A percentile compares a stretch with the other conserved stretches of the same genome.
phyloP scores from a whole-genome alignment of 257 asterid genomes.

The Schizonepeta tenuifolia region DNA sequence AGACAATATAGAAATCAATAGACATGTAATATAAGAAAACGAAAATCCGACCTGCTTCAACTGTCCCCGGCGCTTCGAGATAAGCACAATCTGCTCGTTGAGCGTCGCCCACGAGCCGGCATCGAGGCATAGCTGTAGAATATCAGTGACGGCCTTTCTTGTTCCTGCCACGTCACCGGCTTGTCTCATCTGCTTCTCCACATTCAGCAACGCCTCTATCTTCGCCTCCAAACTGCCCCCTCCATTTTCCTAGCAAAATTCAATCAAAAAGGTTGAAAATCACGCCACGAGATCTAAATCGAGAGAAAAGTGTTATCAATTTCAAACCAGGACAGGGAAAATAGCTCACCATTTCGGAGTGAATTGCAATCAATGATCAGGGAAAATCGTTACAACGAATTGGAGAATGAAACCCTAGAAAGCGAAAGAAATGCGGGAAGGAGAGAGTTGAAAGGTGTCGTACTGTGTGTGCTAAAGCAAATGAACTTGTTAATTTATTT shows the following conservation, averaged over 20 bases:
- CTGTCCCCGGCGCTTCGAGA: conserved; percentile 97
- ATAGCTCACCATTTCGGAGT: conserved; percentile 43
- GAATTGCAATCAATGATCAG: conserved; percentile 18
- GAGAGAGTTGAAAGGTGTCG: conserved; percentile 27
- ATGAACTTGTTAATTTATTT: not conserved
- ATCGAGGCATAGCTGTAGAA: conserved; percentile 87
- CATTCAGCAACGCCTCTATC: conserved; percentile 76
- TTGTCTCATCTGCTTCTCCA: conserved; percentile 96
- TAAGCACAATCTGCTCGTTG: conserved; percentile 82
- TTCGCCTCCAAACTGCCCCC: conserved; percentile 68
- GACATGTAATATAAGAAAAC: not conserved
- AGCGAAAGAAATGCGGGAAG: conserved; percentile 21
- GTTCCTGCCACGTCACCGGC: conserved; percentile 86
- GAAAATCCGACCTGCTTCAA: conserved; percentile 70
- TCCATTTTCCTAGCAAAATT: conserved; percentile 63
- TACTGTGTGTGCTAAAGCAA: conserved; percentile 13
- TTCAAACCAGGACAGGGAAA: not conserved
- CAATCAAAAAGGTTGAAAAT: conserved; percentile 11
- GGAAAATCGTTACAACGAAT: conserved; percentile 19
- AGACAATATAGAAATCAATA: not conserved
- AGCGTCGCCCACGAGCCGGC: conserved; percentile 87
- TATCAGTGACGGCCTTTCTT: conserved; percentile 81
- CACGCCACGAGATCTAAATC: conserved; percentile 37
- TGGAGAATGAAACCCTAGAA: conserved; percentile 41
- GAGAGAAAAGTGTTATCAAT: too few species aligned